A percentile compares a stretch with the other conserved stretches of the same genome.
phyloP scores from a whole-genome alignment of 2,329 filamentous ascomycete genomes.

The Tolypocladium cylindrosporum region DNA sequence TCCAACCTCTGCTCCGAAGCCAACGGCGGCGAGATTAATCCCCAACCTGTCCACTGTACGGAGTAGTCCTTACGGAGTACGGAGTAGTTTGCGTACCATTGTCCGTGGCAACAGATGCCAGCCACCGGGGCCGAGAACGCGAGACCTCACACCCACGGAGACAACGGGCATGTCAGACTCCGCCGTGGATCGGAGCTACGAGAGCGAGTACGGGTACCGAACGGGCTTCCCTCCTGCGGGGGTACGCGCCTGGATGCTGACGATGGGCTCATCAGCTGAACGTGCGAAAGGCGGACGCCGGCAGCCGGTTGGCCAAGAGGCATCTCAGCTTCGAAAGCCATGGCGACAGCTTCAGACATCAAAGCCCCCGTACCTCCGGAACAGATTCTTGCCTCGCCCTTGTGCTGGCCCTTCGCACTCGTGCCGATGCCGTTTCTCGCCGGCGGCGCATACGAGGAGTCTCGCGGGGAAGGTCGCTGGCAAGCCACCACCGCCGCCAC shows the following conservation, averaged over 20 bases:
- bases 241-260: no score
- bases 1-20: background rate
- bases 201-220: no score
- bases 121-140: no score
- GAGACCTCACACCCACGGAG: background rate
- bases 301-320: background rate
- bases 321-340: background rate
- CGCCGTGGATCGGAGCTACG: no score
- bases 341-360: background rate
- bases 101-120: background rate
- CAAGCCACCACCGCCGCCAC: background rate
- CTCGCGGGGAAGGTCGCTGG: background rate
- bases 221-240: no score
- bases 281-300: background rate
- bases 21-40: background rate
- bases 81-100: no score
- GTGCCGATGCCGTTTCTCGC: background rate
- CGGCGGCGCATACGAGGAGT: background rate
- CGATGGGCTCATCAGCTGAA: background rate
- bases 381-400: background rate
- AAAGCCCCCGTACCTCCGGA: background rate
- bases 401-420: background rate
- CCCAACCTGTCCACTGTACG: background rate
- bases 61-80: no score
- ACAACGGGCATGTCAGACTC: no score